Evolutionary conservation across 768 basidiomycete genomes (phyloP).

Genomic region (Pleurotus salmoneostramineus): DNA sequence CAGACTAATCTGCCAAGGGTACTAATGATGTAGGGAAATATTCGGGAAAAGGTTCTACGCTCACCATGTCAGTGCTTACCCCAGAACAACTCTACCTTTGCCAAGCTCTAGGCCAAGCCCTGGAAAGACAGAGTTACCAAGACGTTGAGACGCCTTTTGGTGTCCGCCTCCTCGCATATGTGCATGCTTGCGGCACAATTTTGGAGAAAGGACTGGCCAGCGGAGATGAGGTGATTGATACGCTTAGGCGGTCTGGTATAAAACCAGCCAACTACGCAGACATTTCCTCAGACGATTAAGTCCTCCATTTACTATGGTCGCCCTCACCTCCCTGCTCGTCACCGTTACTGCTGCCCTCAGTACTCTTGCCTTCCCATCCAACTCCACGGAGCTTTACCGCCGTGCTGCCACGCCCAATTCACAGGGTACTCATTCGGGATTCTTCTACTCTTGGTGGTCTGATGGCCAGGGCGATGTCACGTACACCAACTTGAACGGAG

Average conservation of each 20-base stretch:
- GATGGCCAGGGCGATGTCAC: slow-evolving; percentile 23
- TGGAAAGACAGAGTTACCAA: too few species aligned
- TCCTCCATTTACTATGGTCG: background rate
- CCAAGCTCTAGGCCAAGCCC: too few species aligned
- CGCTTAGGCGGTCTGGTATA: background rate
- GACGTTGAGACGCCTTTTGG: too few species aligned
- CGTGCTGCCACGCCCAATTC: slow-evolving; percentile 18
- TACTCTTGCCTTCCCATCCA: slow-evolving; percentile 16
- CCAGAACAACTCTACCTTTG: too few species aligned
- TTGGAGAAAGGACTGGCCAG: background rate
- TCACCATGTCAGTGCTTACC: too few species aligned
- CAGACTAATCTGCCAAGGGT: too few species aligned
- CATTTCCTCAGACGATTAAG: background rate
- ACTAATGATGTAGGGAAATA: too few species aligned
- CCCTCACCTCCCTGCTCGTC: slow-evolving; percentile 13
- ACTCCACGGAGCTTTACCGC: slow-evolving; percentile 14
- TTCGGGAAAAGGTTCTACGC: too few species aligned
- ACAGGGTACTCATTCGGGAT: slow-evolving; percentile 26
- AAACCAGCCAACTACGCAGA: background rate
- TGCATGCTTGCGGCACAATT: background rate
- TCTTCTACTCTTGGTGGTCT: slow-evolving; percentile 34
- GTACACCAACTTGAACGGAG: slow-evolving; percentile 24
- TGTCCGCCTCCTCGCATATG: too few species aligned
- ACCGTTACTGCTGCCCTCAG: slow-evolving; percentile 13
- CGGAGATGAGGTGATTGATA: too few species aligned